Base-by-base conservation (phyloP, 331 rosid species). In the Telfairia occidentalis region DNA sequence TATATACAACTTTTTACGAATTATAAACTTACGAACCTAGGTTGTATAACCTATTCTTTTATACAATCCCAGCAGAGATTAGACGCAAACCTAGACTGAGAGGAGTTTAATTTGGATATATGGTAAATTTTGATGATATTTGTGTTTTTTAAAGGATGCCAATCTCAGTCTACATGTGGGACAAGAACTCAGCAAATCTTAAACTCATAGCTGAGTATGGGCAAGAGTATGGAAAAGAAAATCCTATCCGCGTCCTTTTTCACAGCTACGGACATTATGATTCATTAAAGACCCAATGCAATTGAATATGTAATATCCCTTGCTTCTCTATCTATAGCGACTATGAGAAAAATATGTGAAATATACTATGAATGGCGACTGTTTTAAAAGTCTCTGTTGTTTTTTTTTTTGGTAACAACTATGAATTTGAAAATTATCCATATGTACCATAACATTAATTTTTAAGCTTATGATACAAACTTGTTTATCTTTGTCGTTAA, bases 231-330 rank as follows among this genome's bases (percentile, higher is more conserved):
- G 94, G 93, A 0, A 82, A 80, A 75, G 94, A 88, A 71, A 82
- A 83, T 21, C 93, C 97, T 1, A 81, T 93, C 64, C 84, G 85
- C 9, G 91, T 93, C 6, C 81, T 90, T 26, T 93, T 86, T 74
- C 80, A 90, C 76, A 91, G 88, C 38, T 88, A 79, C 72, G 97
- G 98, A 55, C 98, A 93, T 81, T 90, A 90, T 38, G 98, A 93
- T 52, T 86, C 85, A 15, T 34, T 92, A 79, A 82, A 65, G 29
- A 59, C 67, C 65, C 42, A 81, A 28, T 40, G 57, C 38, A 15
- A 6, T 28, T 69, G 19, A 43, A 24, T 29, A 32, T 5, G 67
- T 60, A 60, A 60, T 2, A 7, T 60, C 12, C 42, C 23, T 29
- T 60, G 42, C 67, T 60, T 59, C 66, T 40, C 21, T 28, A 11